phyloP scores from a whole-genome alignment of 805 yeast genomes.

The Candida golubevii region DNA sequence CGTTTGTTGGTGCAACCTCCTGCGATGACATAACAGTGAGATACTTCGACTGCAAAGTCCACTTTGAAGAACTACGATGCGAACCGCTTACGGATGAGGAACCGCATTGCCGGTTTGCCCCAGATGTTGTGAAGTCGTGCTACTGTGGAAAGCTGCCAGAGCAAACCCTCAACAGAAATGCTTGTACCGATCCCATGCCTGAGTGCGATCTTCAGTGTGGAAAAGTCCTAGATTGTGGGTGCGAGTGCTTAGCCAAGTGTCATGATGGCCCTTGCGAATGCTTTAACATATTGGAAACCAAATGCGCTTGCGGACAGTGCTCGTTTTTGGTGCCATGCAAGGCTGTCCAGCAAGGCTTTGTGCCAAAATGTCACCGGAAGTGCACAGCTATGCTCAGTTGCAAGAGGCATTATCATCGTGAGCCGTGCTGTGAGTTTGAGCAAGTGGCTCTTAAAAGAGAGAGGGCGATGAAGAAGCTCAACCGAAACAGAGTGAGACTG shows the following conservation, averaged over 20 bases:
- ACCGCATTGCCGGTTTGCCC: slow-evolving; percentile 57
- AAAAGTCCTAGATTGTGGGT: slow-evolving; percentile 68
- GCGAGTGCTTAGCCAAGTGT: slow-evolving; percentile 60
- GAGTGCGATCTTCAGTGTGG: slow-evolving; percentile 66
- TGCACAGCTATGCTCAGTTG: slow-evolving; percentile 76
- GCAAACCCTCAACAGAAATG: slow-evolving; percentile 40
- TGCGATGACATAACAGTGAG: slow-evolving; percentile 42
- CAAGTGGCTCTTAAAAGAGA: slow-evolving; percentile 54
- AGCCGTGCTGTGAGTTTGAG: slow-evolving; percentile 67
- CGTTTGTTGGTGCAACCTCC: slow-evolving; percentile 31
- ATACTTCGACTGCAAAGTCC: slow-evolving; percentile 61
- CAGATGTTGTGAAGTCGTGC: slow-evolving; percentile 57
- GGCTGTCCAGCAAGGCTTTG: slow-evolving; percentile 45
- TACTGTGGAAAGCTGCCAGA: slow-evolving; percentile 71
- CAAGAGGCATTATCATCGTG: slow-evolving; percentile 71
- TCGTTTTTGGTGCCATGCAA: slow-evolving; percentile 61
- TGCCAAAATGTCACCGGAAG: slow-evolving; percentile 62
- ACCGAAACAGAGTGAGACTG: slow-evolving; percentile 42
- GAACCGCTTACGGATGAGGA: slow-evolving; percentile 40
- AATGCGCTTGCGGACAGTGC: slow-evolving; percentile 61
- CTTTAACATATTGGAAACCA: slow-evolving; percentile 42
- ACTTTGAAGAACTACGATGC: slow-evolving; percentile 47
- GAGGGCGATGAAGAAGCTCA: slow-evolving; percentile 47
- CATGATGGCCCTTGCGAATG: slow-evolving; percentile 79
- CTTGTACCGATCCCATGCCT: slow-evolving; percentile 77